Conservation (phyloP, 345 rosid genomes). For the Eucalyptus regnans region DNA sequence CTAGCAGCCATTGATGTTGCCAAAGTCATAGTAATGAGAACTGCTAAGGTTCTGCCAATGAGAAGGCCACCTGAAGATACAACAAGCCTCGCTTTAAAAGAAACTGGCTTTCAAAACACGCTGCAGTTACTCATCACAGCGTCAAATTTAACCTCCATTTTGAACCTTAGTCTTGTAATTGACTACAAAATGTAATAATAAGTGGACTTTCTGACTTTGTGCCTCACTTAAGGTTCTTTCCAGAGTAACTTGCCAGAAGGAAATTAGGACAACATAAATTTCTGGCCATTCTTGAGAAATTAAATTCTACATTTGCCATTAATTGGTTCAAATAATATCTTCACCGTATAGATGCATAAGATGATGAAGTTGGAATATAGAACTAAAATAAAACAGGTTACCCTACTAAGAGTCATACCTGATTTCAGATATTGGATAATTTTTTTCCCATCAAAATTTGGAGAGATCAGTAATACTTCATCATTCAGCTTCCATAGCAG, state of each 20-base stretch:
- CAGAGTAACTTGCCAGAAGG: background rate
- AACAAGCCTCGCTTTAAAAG: background rate
- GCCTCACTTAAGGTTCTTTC: background rate
- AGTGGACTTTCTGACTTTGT: background rate
- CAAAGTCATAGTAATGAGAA: constrained; percentile 64
- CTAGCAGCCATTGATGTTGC: constrained; percentile 87
- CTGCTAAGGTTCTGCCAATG: constrained; percentile 76
- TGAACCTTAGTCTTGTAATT: background rate
- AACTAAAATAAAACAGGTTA: background rate
- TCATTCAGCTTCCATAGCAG: constrained; percentile 77
- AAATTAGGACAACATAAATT: background rate
- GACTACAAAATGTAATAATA: background rate
- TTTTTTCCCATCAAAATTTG: constrained; percentile 48
- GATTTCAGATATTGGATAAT: constrained; percentile 58
- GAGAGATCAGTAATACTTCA: constrained; percentile 59
- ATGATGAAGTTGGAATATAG: background rate
- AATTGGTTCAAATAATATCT: background rate
- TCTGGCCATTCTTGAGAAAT: background rate
- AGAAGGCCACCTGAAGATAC: constrained; percentile 76
- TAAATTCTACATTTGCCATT: background rate
- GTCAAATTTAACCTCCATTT: background rate
- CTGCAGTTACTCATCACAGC: background rate
- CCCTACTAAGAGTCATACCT: constrained; percentile 25
- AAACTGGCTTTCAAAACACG: background rate
- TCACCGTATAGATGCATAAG: background rate